Conservation (phyloP, 139 green algal species). For the Eudorina sp. region DNA sequence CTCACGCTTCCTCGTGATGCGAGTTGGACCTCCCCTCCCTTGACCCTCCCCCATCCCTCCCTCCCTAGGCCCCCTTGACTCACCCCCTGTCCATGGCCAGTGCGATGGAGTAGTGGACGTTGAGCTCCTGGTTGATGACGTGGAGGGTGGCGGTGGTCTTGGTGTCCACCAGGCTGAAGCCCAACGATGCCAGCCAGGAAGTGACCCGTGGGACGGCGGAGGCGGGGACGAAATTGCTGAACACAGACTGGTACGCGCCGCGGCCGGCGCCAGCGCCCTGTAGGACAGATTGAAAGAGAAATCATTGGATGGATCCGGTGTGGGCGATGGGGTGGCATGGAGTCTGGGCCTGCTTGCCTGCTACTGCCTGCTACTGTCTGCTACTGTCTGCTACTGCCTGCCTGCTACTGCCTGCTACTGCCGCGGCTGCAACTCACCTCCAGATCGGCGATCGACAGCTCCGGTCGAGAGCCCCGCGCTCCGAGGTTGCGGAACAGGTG, state of each 20-base stretch:
- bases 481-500: constrained; percentile 25
- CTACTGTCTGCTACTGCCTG: too few relatives aligned
- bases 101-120: constrained; percentile 34
- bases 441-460: neutral
- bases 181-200: neutral
- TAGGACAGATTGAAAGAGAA: too few relatives aligned
- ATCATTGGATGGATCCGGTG: neutral
- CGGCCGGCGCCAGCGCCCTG: neutral
- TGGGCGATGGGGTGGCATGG: too few relatives aligned
- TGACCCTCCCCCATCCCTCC: neutral
- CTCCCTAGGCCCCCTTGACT: neutral
- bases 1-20: neutral
- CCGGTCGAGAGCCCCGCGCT: neutral
- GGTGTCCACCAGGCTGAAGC: neutral
- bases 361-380: too few relatives aligned
- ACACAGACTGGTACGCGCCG: constrained; percentile 3
- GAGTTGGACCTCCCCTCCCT: neutral
- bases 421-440: too few relatives aligned
- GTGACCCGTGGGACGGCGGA: neutral
- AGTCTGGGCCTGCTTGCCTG: too few relatives aligned
- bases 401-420: too few relatives aligned
- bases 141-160: constrained; percentile 29
- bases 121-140: constrained; percentile 31
- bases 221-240: constrained; percentile 9
- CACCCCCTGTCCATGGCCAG: constrained; percentile 11